Evolutionary conservation across 192 early-diverging fungal genomes (phyloP).

Genomic region (Podila clonocystis): DNA sequence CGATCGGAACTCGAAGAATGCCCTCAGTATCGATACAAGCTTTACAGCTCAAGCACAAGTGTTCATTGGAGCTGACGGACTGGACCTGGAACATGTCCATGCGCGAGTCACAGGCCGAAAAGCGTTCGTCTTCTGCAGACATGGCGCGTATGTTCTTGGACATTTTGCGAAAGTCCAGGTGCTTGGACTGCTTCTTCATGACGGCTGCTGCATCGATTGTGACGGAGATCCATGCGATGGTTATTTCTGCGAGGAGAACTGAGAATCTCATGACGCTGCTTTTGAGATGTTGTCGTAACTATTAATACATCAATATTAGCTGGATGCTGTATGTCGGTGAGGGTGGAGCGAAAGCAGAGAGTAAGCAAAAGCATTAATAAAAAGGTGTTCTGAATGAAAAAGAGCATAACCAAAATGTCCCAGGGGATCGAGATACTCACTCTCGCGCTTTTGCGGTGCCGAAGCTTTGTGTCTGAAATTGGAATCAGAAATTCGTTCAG

Average conservation of each 20-base stretch:
- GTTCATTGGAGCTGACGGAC: not conserved
- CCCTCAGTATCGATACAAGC: conserved; percentile 19
- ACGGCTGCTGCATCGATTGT: not conserved
- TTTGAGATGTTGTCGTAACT: too few species aligned
- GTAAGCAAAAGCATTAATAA: not conserved
- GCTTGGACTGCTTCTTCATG: not conserved
- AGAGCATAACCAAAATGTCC: too few species aligned
- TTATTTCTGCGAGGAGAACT: too few species aligned
- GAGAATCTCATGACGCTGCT: too few species aligned
- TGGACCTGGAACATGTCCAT: not conserved
- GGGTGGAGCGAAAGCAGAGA: not conserved
- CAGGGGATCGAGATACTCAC: too few species aligned
- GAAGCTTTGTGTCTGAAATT: too few species aligned
- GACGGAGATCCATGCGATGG: too few species aligned
- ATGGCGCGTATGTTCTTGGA: conserved; percentile 2
- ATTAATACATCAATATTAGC: too few species aligned
- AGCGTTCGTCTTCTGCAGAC: conserved; percentile 2
- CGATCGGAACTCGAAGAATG: not conserved
- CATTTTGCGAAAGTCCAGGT: not conserved
- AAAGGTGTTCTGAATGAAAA: too few species aligned
- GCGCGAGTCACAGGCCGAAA: conserved; percentile 4
- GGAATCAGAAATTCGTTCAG: too few species aligned
- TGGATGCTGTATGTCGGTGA: too few species aligned
- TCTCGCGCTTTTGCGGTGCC: too few species aligned
- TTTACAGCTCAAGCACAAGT: conserved; percentile 10